These are phyloP conservation scores for Thelonectria olida DNA, from an alignment of 2,329 filamentous ascomycete genomes.

Conservation along the genomic window DNA sequence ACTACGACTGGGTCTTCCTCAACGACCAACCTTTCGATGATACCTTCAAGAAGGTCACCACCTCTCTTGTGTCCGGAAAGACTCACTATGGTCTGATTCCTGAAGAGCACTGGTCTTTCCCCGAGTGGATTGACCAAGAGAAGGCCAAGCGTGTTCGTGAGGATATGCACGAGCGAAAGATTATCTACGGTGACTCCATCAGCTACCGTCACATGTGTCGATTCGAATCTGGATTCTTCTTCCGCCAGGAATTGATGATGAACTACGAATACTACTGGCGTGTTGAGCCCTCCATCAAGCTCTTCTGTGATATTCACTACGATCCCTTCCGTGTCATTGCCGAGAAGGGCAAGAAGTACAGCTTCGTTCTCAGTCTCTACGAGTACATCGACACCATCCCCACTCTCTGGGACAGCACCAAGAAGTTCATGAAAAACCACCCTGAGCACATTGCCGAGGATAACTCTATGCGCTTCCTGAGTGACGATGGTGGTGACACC, in stretches of 20 bases:
- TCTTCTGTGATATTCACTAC: constrained; percentile 95
- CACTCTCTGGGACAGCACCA: constrained; percentile 93
- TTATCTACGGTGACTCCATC: constrained; percentile 97
- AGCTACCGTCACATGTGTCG: constrained; percentile 99
- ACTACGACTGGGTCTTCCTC: constrained; percentile 99
- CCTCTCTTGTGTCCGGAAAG: constrained; percentile 88
- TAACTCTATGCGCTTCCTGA: constrained; percentile 92
- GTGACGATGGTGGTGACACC: constrained; percentile 87
- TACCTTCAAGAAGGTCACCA: constrained; percentile 91
- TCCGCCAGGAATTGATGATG: constrained; percentile 90
- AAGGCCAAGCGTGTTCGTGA: constrained; percentile 90
- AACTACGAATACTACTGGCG: constrained; percentile 99
- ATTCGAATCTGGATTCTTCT: constrained; percentile 99
- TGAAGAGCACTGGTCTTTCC: constrained; percentile 96
- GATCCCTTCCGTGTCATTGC: constrained; percentile 98
- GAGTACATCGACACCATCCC: constrained; percentile 97
- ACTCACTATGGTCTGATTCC: constrained; percentile 92
- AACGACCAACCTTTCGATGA: constrained; percentile 96
- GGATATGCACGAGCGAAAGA: constrained; percentile 93
- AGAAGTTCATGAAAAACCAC: constrained; percentile 91
- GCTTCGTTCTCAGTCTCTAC: constrained; percentile 93
- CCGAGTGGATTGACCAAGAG: constrained; percentile 93
- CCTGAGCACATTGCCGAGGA: constrained; percentile 86
- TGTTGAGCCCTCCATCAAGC: constrained; percentile 95
- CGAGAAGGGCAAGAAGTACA: constrained; percentile 97